Base-by-base conservation (phyloP, 331 rosid genomes). In the Stylosanthes scabra region DNA sequence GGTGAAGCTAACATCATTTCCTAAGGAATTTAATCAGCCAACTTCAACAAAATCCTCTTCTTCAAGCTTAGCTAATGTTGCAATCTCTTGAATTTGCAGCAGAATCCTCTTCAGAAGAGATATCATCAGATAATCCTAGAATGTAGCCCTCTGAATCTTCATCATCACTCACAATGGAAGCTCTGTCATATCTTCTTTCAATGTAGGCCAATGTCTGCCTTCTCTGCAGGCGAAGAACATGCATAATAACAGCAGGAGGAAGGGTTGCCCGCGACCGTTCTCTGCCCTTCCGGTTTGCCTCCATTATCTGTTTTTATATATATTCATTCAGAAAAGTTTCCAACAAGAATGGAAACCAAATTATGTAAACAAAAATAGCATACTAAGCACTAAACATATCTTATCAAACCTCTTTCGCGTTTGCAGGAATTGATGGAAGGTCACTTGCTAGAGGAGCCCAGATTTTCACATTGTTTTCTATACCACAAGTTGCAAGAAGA, bases 151-250 rank as follows among this genome's bases (percentile, higher is more conserved):
- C 88, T 49, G 34, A 79, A 64, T 83, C 77, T 31, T 81, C 86
- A 3, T 83, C 86, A 42, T 83, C 86, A 31, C 88, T 76, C 55
- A 78, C 79, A 55, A 75, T 78, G 72, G 78, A 86, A 67, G 70
- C 81, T 46, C 74, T 45, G 44, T 34, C 45, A 45, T 83, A 37
- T 56, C 86, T 78, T 70, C 86, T 83, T 78, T 86, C 90, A 47
- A 28, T 40, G 55, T 63, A 83, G 4, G 72, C 80, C 75, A 57
- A 31, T 34, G 88, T 63, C 28, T 83, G 91, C 41, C 84, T 79
- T 73, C 90, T 83, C 80, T 86, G 90, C 70, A 86, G 66, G 49
- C 86, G 90, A 69, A 83, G 71, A 63, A 78, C 84, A 58, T 83
- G 86, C 91, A 76, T 81, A 37, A 84, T 68, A 62, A 72, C 81